A percentile compares a stretch with the other conserved stretches of the same genome.
Evolutionary conservation across 1,139 yeast genomes (phyloP).

Genomic region (Candida sp.): DNA sequence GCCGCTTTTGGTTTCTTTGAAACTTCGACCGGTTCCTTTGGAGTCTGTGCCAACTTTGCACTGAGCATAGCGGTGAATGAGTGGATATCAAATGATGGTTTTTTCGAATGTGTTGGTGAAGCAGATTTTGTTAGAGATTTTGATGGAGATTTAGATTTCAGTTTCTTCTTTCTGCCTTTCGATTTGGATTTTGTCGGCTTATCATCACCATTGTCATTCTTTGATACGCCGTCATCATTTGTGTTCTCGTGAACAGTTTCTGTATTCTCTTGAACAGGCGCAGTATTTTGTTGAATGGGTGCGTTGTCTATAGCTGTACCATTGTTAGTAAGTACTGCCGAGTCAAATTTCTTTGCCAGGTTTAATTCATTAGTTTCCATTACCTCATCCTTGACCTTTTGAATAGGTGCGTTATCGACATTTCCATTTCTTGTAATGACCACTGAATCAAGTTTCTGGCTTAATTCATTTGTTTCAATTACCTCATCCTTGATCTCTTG

Average conservation of each 20-base stretch:
- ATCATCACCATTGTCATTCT: neutral
- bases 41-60: conserved; percentile 13
- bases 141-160: neutral
- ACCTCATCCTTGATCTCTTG: neutral
- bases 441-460: neutral
- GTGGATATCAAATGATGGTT: conserved; percentile 20
- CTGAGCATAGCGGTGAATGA: conserved; percentile 25
- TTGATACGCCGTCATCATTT: neutral
- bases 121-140: neutral
- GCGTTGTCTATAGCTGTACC: too few relatives aligned
- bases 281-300: neutral
- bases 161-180: neutral
- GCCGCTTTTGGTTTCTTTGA: neutral
- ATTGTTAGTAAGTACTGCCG: too few relatives aligned
- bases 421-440: neutral
- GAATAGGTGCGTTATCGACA: neutral
- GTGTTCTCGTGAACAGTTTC: neutral
- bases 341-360: too few relatives aligned
- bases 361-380: neutral
- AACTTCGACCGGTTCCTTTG: neutral
- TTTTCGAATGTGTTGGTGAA: neutral
- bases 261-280: neutral
- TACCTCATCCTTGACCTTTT: neutral
- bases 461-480: neutral
- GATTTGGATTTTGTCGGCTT: neutral